Percentiles rank a stretch among this genome's conserved stretches.
phyloP scores from a whole-genome alignment of 129 eudicot genomes.

The Artemisia argyi region DNA sequence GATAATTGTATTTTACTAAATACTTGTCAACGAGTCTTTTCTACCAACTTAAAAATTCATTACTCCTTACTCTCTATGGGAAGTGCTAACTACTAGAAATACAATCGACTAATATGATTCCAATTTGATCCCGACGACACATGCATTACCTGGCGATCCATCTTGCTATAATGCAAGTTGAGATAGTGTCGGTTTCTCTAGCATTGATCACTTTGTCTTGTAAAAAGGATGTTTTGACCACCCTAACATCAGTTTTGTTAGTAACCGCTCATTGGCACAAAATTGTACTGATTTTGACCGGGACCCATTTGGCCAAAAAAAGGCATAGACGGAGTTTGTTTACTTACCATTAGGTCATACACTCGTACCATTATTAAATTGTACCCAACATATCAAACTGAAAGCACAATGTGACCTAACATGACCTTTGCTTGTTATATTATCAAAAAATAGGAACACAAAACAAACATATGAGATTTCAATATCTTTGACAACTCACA shows the following conservation, averaged over 20 bases:
- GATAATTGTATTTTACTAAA: slow-evolving; percentile 1
- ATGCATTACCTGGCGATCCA: neutral
- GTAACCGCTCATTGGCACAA: too few relatives aligned
- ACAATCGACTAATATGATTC: slow-evolving; percentile 8
- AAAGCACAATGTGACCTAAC: slow-evolving; percentile 11
- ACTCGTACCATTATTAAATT: neutral
- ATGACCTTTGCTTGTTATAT: slow-evolving; percentile 20
- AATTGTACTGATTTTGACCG: neutral
- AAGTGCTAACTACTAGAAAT: neutral
- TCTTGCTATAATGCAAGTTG: neutral
- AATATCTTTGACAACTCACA: slow-evolving; percentile 60
- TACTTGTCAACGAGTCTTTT: neutral
- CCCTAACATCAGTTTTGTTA: too few relatives aligned
- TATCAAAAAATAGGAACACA: slow-evolving; percentile 24
- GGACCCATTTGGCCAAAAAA: slow-evolving; percentile 4
- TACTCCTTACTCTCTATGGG: slow-evolving; percentile 7
- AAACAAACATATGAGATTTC: slow-evolving; percentile 31
- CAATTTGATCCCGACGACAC: slow-evolving; percentile 2
- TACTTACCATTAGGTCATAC: neutral
- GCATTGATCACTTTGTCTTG: neutral
- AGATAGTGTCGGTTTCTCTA: neutral
- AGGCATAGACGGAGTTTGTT: neutral
- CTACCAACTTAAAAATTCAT: neutral
- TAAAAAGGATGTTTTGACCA: too few relatives aligned
- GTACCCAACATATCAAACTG: neutral